phyloP scores from a whole-genome alignment of 2,329 filamentous ascomycete species.

The Sclerotinia nivalis region DNA sequence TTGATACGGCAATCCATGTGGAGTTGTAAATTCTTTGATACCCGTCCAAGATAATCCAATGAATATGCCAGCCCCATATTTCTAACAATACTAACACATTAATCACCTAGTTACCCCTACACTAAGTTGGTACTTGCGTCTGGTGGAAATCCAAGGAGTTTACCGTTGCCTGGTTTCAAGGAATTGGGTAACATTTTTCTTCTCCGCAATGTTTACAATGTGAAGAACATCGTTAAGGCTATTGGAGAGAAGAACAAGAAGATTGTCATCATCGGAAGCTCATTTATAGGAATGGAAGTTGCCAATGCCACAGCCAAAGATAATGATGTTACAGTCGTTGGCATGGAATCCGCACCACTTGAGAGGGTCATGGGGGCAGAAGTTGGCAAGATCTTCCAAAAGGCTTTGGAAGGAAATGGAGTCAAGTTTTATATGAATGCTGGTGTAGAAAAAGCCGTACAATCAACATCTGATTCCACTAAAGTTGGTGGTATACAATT shows the following conservation, averaged over 20 bases:
- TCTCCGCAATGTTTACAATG: conserved; percentile 74
- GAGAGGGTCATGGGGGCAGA: conserved; percentile 81
- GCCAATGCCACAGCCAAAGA: conserved; percentile 77
- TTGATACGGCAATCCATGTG: too few relatives aligned
- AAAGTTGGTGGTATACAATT: conserved; percentile 79
- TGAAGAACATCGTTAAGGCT: conserved; percentile 73
- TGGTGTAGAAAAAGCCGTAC: conserved; percentile 77
- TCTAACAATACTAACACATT: background rate
- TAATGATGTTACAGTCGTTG: conserved; percentile 83
- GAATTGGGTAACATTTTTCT: conserved; percentile 85
- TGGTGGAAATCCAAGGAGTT: conserved; percentile 71
- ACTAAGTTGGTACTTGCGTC: conserved; percentile 89
- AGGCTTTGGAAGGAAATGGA: conserved; percentile 77
- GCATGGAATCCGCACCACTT: conserved; percentile 83
- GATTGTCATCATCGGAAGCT: conserved; percentile 86
- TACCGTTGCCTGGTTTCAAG: conserved; percentile 85
- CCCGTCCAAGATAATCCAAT: background rate
- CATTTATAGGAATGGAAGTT: conserved; percentile 98
- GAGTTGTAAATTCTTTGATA: background rate
- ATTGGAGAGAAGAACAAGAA: conserved; percentile 87
- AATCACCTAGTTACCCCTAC: conserved; percentile 56
- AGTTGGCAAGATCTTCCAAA: conserved; percentile 79
- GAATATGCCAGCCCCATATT: background rate
- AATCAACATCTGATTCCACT: conserved; percentile 64
- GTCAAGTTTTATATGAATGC: conserved; percentile 86